Base-by-base conservation (phyloP, 1,139 yeast species). In the Candida buenavistaensis region DNA sequence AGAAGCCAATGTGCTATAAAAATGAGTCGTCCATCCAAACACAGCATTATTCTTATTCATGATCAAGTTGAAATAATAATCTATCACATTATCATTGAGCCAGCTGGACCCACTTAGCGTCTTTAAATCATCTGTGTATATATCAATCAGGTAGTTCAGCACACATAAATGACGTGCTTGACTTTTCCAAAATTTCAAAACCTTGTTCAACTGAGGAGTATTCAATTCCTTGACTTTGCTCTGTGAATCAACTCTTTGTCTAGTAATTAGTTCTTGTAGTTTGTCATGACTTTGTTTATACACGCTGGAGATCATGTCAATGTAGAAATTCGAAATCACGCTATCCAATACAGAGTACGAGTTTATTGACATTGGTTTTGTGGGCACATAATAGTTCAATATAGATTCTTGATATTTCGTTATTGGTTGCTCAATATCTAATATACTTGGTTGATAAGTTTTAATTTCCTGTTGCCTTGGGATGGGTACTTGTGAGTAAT, bases 1-100 rank as follows among this genome's bases (percentile, higher is more conserved):
- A 2, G 66, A 54, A 28, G 79, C 73, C 31, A 92, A 63, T 2
- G 84, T 83, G 0, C 95, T 72, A 57, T 75, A 90, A 55, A 90
- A 90, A 59, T 85, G 95, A 1, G 98, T 86, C 9, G 95, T 83
- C 72, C 95, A 89, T 3, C 83, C 80, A 52, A 80, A 87, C 3
- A 76, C 65, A 21, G 63, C 57, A 3, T 71, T 60, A 26, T 64
- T 43, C 10, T 51, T 39, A 5, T 48, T 44, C 8, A 78, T 76
- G 6, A 89, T 66, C 43, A 83, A 55, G 43, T 76, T 75, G 51
- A 89, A 64, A 54, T 84, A 90, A 50, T 80, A 83, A 55, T 92
- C 98, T 38, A 92, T 89, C 3, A 92, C 72, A 35, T 83, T 87
- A 57, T 94, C 98, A 54, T 92, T 92, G 26, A 92, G 72, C 99